Percentiles rank a stretch among this genome's conserved stretches.
Evolutionary conservation across 805 yeast genomes (phyloP).

Genomic region (Hanseniaspora singularis): DNA sequence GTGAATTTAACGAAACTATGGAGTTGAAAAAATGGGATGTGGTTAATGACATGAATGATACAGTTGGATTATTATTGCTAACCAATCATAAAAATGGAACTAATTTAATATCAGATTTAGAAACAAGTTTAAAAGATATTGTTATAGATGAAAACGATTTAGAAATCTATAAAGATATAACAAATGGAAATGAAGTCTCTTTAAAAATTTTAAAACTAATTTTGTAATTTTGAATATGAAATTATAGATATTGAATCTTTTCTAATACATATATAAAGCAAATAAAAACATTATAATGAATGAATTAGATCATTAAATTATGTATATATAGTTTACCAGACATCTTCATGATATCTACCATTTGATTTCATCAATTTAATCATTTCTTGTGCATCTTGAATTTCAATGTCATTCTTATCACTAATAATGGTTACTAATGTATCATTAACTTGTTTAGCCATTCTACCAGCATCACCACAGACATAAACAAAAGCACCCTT

Average conservation of each 20-base stretch:
- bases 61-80: conserved; percentile 1
- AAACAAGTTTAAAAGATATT: not conserved
- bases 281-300: too few species aligned
- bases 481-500: conserved; percentile 84
- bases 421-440: conserved; percentile 54
- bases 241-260: too few species aligned
- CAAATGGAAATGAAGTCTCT: not conserved
- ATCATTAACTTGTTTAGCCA: conserved; percentile 87
- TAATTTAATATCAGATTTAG: conserved; percentile 2
- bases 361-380: conserved; percentile 68
- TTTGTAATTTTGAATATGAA: conserved; percentile 1
- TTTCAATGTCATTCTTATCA: conserved; percentile 48
- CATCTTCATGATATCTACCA: conserved; percentile 93
- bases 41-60: conserved; percentile 4
- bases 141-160: not conserved
- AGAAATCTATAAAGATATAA: not conserved
- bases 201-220: conserved; percentile 2
- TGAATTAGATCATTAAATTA: too few species aligned
- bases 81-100: not conserved
- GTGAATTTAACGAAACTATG: conserved; percentile 3
- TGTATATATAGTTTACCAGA: conserved; percentile 48
- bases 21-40: conserved; percentile 11
- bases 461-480: conserved; percentile 91
- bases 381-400: conserved; percentile 61
- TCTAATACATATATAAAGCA: too few species aligned